phyloP scores from a whole-genome alignment of 2,329 filamentous ascomycete species.

The Tolypocladium album region DNA sequence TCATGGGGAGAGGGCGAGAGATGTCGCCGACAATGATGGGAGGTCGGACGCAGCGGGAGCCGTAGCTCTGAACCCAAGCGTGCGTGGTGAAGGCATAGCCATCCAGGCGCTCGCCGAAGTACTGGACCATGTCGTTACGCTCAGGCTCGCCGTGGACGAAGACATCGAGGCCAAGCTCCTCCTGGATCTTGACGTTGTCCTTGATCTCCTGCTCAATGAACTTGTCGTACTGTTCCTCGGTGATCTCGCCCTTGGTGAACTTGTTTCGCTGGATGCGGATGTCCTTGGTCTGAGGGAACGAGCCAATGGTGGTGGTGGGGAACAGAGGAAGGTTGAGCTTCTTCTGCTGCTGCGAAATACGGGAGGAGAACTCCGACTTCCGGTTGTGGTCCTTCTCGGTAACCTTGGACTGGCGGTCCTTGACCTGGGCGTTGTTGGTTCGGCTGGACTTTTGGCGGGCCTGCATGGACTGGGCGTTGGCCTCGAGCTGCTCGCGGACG shows the following conservation, averaged over 20 bases:
- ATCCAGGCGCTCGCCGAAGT: conserved; percentile 95
- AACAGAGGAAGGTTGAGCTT: conserved; percentile 91
- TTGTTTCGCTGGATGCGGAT: conserved; percentile 96
- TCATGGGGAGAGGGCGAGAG: conserved; percentile 94
- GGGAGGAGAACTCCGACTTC: conserved; percentile 75
- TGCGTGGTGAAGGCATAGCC: conserved; percentile 99
- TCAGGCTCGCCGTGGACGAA: conserved; percentile 98
- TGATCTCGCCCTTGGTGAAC: conserved; percentile 98
- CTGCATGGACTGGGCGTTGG: conserved; percentile 90
- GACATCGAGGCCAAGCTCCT: conserved; percentile 95
- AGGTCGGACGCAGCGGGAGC: conserved; percentile 94
- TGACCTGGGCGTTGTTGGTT: conserved; percentile 96
- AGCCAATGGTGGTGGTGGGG: conserved; percentile 98
- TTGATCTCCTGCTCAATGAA: conserved; percentile 99
- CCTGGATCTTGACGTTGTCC: conserved; percentile 90
- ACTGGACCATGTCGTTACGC: conserved; percentile 99
- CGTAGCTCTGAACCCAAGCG: conserved; percentile 98
- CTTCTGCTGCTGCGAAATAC: conserved; percentile 82
- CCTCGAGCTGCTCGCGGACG: conserved; percentile 82
- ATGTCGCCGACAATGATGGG: conserved; percentile 99
- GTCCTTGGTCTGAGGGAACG: conserved; percentile 98
- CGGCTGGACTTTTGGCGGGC: conserved; percentile 83
- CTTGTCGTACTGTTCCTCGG: conserved; percentile 82
- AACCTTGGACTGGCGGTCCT: conserved; percentile 88
- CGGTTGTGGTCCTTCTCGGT: conserved; percentile 80